Base-by-base conservation (phyloP, 768 basidiomycete genomes). In the Psilocybe sp. region DNA sequence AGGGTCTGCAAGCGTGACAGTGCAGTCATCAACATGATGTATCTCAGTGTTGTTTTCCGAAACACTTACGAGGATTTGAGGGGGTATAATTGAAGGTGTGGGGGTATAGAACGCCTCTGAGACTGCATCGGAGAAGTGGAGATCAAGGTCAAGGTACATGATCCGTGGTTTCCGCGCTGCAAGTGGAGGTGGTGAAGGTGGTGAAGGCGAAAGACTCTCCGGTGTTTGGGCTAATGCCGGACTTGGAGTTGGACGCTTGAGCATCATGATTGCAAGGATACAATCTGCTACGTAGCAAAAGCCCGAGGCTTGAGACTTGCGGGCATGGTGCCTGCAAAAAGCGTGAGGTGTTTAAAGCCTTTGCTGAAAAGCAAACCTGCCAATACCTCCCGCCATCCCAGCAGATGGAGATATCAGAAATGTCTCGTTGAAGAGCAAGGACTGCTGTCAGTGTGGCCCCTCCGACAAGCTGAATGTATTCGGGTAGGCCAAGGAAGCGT, bases 261-360 rank as follows among this genome's bases (percentile, higher is more conserved):
- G 76, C 4, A 78, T 71, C 49, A 95, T 77, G 50, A 97, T 83
- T 0, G 87, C 87, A 1, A 98, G 77, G 9, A 93, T 79, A 47
- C 87, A 84, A 62, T 98, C 95, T 1, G 92, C 89, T 16, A 98
- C 88, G 62, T 97, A 98, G 72, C 95, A 98, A 68, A 90, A 98
- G 0, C 95, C 95, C 3, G 89, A 82, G 0, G 93, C 93, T 38
- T 72, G 75, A 0, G 80, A 76, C 62, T 90, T 87, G 44, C 83
- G 79, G 0, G 90, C 89, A 59, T 97, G 95, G 59, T 96, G 95
- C 59, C 93, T 85, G 45, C 10, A 33, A 14, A 45, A 32, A n/a
- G 40, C 8, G 39, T n/a, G 15, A 23, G 20, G 28, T 20, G 32
- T 36, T n/a, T 10, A 13, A 47, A 13, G 15, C n/a, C 39, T 53